Conservation (phyloP, 495 filamentous ascomycete genomes). For the Recurvomyces mirabilis region DNA sequence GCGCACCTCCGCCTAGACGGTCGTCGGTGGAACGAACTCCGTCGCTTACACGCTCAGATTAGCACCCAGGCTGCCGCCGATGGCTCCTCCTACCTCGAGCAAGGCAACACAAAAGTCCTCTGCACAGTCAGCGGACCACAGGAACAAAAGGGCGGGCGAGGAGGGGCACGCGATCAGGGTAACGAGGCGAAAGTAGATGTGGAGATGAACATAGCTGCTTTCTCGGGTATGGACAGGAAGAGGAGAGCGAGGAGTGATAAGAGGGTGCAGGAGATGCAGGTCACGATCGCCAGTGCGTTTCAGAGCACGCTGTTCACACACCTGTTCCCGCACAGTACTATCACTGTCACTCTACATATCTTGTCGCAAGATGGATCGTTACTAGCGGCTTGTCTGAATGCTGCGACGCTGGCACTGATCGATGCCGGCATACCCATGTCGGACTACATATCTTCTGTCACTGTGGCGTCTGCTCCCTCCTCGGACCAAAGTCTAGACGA, state of each 20-base stretch:
- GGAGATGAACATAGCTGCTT: conserved; percentile 75
- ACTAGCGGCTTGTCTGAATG: conserved; percentile 82
- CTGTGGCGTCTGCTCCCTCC: conserved; percentile 61
- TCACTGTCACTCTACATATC: conserved; percentile 70
- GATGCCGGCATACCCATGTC: conserved; percentile 93
- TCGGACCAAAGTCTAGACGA: conserved; percentile 49
- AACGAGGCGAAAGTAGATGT: conserved; percentile 54
- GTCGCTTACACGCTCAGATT: conserved; percentile 77
- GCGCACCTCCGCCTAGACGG: conserved; percentile 85
- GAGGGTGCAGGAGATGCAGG: conserved; percentile 72
- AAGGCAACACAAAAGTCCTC: conserved; percentile 94
- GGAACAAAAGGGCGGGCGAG: conserved; percentile 47
- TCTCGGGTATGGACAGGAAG: conserved; percentile 78
- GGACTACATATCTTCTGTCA: conserved; percentile 81
- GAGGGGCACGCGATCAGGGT: conserved; percentile 30
- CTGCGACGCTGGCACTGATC: conserved; percentile 79
- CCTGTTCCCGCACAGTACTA: conserved; percentile 80
- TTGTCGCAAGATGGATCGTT: conserved; percentile 86
- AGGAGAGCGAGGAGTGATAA: conserved; percentile 61
- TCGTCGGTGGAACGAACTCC: conserved; percentile 95
- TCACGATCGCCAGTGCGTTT: conserved; percentile 64
- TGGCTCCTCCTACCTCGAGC: conserved; percentile 79
- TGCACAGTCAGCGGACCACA: conserved; percentile 79
- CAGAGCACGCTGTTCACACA: conserved; percentile 64
- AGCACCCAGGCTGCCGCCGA: conserved; percentile 83